Base-by-base conservation (phyloP, 768 basidiomycete genomes). In the Rhizopogon vesiculosus region DNA sequence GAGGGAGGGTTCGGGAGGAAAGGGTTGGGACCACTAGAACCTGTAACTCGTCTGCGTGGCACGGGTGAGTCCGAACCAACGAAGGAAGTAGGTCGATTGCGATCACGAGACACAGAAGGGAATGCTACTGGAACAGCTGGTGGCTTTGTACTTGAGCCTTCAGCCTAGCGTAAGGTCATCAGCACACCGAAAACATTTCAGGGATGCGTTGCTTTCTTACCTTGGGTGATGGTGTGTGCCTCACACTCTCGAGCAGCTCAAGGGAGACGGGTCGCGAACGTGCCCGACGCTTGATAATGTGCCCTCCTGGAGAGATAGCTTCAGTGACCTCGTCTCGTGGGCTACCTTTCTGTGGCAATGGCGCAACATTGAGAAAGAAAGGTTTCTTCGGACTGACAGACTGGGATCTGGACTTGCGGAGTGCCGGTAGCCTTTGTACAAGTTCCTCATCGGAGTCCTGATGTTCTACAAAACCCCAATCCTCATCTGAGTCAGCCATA, bases 291-390 rank as follows among this genome's bases (percentile, higher is more conserved):
- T 91, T 91, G 40, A 76, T 79, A 54, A 91, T 74, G 68, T 89
- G 89, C 0, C 88, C 89, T 12, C 86, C 87, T 2, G 89, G 89
- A 0, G 88, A 91, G 56, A 90, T 76, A 1, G 82, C 83, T 58
- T 85, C 86, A 3, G 76, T 83, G 31, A 86, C 82, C 63, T 87
- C 85, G 57, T 82, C 79, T 48, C 73, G 72, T 22, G 69, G 64
- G 51, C 73, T 82, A 1, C 72, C 76, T 56, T 77, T 78, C 43
- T 70, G 70, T 16, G 70, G 69, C 15, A 70, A 57, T 10, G 9
- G 22, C 3, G 48, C 35, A 19, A 61, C 54, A 13, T 61, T 67
- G 31, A 64, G 53, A 16, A 55, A 33, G 0, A 61, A 46, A 16
- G 62, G 58, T 33, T 70, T 70, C 51, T 69, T 63, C 4, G 69